phyloP scores from a whole-genome alignment of 2,329 filamentous ascomycete species.

The Didymella arachidicola region DNA sequence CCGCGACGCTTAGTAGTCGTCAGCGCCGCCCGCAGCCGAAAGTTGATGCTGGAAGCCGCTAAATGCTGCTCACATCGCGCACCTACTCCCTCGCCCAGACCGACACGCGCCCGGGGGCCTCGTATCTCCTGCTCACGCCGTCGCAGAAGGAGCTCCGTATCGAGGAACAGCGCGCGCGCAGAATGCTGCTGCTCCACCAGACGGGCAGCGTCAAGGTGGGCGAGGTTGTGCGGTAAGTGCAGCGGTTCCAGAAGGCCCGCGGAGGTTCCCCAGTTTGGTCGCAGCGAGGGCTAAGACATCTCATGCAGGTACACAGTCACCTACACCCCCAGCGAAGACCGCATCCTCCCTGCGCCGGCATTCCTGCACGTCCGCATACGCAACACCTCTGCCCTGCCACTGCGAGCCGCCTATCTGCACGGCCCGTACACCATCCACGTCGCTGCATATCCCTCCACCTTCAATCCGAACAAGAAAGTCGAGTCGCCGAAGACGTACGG shows the following conservation, averaged over 20 bases:
- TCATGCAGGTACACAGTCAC: slow-evolving; percentile 75
- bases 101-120: slow-evolving; percentile 36
- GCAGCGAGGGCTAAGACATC: slow-evolving; percentile 22
- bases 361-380: slow-evolving; percentile 85
- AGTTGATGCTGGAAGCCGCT: slow-evolving; percentile 38
- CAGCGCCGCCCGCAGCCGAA: slow-evolving; percentile 26
- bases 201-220: slow-evolving; percentile 91
- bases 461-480: slow-evolving; percentile 82
- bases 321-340: slow-evolving; percentile 87
- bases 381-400: slow-evolving; percentile 87
- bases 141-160: slow-evolving; percentile 46
- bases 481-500: slow-evolving; percentile 74
- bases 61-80: slow-evolving; percentile 54
- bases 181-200: slow-evolving; percentile 91
- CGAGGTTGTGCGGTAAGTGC: slow-evolving; percentile 81
- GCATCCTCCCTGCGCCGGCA: slow-evolving; percentile 84
- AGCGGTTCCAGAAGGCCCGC: slow-evolving; percentile 13
- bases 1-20: slow-evolving; percentile 10
- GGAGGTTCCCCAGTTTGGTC: slow-evolving; percentile 17
- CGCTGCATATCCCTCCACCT: slow-evolving; percentile 82
- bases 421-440: slow-evolving; percentile 92
- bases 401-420: slow-evolving; percentile 94
- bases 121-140: slow-evolving; percentile 45
- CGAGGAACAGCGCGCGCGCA: slow-evolving; percentile 44
- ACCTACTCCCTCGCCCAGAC: slow-evolving; percentile 50